Conservation (phyloP, 495 filamentous ascomycete genomes). For the Xanthoparmelia taractica region DNA sequence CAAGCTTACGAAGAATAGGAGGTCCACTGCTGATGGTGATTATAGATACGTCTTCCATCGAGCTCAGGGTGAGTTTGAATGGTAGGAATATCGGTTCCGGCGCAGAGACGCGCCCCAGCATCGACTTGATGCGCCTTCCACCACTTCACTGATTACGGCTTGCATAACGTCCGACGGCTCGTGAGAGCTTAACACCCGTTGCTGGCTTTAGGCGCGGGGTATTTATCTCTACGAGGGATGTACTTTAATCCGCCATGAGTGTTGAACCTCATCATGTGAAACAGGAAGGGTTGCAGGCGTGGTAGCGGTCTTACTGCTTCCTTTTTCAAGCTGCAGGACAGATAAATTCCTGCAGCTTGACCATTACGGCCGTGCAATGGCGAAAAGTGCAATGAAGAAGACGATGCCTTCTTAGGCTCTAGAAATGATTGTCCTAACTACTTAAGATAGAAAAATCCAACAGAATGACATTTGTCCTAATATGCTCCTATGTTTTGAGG, state of each 20-base stretch:
- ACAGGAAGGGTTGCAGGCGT: not conserved
- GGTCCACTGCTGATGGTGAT: conserved; percentile 23
- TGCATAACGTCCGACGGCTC: not conserved
- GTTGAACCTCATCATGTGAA: not conserved
- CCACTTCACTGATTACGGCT: not conserved
- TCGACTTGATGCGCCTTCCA: not conserved
- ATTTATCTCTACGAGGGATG: not conserved
- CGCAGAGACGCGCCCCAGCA: not conserved
- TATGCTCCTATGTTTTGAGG: no score
- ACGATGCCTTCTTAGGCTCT: not conserved
- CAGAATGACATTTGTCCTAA: no score
- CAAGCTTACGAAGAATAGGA: not conserved
- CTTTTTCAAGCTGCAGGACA: not conserved
- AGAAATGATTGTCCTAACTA: not conserved
- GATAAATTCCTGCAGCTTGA: not conserved
- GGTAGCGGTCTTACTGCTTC: not conserved
- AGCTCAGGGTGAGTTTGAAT: conserved; percentile 93
- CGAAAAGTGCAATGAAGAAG: not conserved
- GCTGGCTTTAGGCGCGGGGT: not conserved
- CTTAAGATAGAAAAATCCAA: no score
- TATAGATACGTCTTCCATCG: conserved; percentile 91
- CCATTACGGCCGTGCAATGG: not conserved
- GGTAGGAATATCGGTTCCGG: conserved; percentile 47
- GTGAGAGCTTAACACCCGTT: not conserved
- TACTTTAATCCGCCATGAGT: not conserved